Base-by-base conservation (phyloP, 768 basidiomycete genomes). In the Calocera viscosa region DNA sequence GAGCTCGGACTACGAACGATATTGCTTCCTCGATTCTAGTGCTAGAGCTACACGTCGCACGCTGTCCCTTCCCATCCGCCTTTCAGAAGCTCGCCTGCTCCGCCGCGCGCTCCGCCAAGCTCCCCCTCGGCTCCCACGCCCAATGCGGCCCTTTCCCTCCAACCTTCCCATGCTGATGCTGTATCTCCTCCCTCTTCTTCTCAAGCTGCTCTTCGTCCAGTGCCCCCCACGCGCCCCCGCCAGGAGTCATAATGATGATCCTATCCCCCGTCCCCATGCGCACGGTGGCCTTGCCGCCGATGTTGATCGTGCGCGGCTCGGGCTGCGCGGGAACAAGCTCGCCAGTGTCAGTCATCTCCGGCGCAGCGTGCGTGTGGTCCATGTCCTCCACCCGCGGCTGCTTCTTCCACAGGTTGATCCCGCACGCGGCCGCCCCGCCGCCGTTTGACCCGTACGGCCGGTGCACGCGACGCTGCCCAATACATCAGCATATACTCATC, bases 261-360 rank as follows among this genome's bases (percentile, higher is more conserved):
- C 81, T 79, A 73, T 96, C 93, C 5, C 91, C 89, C 72, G 91
- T 89, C 39, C 90, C 90, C 88, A 94, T 93, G 78, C 82, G 84
- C 63, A 93, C 82, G 1, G 88, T 89, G 49, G 87, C 90, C 75
- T 94, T 94, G 11, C 91, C 90, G 8, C 93, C 93, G 47, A 96
- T 86, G 74, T 94, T 94, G 71, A 95, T 88, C 35, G 82, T 78
- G 24, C 90, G 76, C 30, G 77, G 81, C 43, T 65, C 30, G 8
- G 3, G 17, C 1, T 1, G 22, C n/a, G 14, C 53, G 32, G 32
- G 65, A 43, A 30, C 68, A 35, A 30, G 63, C 41, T 26, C 47
- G 34, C 17, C 3, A 67, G 70, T 60, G 14, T 60, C 53, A 19
- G 14, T 28, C 26, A 49, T 32, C 47, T 40, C 63, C 67, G 43